Evolutionary conservation across 139 green algal species (phyloP), one percentile per base, ranked within the genome.

Genomic region (Chlorella vulgaris): DNA sequence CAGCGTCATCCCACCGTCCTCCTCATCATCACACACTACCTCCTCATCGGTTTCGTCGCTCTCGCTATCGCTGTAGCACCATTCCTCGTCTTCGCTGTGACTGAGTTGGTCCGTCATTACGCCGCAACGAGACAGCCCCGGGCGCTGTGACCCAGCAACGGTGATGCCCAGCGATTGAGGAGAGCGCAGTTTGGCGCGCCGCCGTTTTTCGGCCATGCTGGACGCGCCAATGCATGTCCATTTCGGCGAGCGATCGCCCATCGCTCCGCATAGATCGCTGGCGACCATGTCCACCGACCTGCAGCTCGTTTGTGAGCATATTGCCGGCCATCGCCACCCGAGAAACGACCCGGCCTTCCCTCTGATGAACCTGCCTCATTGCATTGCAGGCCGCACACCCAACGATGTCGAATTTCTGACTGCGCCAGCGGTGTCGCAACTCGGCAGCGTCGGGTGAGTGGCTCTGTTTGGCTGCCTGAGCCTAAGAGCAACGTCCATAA

Each of bases 351-450:
- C 15, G 13, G 47, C 47, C 47, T 55, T 29, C n/a, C n/a, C n/a
- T n/a, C n/a, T n/a, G n/a, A n/a, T n/a, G n/a, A n/a, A n/a, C n/a
- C n/a, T 65, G 28, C 15, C 8, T 65, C 22, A 21, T 21, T 65
- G 55, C 55, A 28, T 7, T 68, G 78, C 83, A 87, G 83, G 43
- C 26, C 70, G 83, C 38, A 85, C 83, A 6, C 83, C 83, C 6
- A 78, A 85, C 39, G 81, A 73, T 24, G 7, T 85, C n/a, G 55
- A 81, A 53, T 81, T 76, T 31, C 69, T 85, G n/a, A 38, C 58
- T 4, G 68, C 68, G 22, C 58, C 70, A 1, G 29, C 75, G 28
- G n/a, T 85, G 8, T 29, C 58, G 22, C 24, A 38, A 5, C 7
- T 70, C 22, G 40, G 15, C 36, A 36, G 40, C 29, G 31, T 77